Base-by-base conservation (phyloP, 106 monocot species). In the Acorus calamus region DNA sequence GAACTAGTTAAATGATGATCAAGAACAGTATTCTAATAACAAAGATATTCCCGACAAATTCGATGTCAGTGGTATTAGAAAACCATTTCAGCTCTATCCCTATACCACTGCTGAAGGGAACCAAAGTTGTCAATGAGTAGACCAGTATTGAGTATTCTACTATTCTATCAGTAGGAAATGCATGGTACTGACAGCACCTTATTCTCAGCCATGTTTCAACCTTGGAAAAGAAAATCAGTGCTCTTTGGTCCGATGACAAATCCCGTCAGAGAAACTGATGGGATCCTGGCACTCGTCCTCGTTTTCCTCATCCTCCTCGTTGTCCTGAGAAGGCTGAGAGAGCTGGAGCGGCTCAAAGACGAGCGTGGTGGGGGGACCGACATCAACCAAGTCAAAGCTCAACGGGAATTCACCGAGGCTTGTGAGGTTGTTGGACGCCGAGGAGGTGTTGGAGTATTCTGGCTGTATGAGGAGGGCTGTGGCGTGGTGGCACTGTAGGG, bases 401-500 rank as follows among this genome's bases (percentile, higher is more conserved):
- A 67, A 42, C 2, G 70, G 60, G 46, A 74, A 59, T 55, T 51
- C 56, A 53, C 62, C 73, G 2, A 69, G 5, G 41, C 66, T 53
- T 8, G 59, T 50, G 46, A 73, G 59, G 58, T 74, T 75, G 46
- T 62, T 73, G 10, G 73, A 81, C 6, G 58, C 62, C 1, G 73
- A 76, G 6, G 83, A 80, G 42, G 63, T 72, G 68, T 65, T 76
- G 42, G 80, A 84, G 63, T 66, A 74, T 12, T 75, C 59, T 0
- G 70, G 76, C 11, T 75, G 86, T 6, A 77, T 28, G 28, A 28
- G n/a, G n/a, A n/a, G 53, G 41, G 64, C 46, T 11, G 55, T 44
- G 51, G 63, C 7, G 47, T 56, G 63, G n/a, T 69, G 78, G 28
- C 47, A 49, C 11, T 57, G 50, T 46, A 79, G 64, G 52, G 72